These are phyloP conservation scores for Boletus vinaceobasis DNA, from an alignment of 768 basidiomycete species.

Conservation along the genomic window DNA sequence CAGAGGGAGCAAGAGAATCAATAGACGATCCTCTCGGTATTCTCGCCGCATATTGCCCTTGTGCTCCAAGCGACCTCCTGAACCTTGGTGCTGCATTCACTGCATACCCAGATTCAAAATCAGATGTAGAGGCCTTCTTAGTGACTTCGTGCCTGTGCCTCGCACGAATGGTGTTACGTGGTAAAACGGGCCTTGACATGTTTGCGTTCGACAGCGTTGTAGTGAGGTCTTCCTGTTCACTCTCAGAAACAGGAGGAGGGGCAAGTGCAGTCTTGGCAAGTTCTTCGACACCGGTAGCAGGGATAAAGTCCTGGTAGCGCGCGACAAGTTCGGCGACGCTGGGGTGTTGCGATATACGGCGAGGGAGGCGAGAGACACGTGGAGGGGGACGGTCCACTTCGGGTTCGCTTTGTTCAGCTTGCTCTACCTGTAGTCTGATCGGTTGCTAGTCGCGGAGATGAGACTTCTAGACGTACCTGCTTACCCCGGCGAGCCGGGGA, in stretches of 20 bases:
- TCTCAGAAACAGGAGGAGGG: conserved; percentile 70
- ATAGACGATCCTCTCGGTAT: conserved; percentile 41
- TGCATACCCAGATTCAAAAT: conserved; percentile 89
- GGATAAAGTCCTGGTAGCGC: conserved; percentile 75
- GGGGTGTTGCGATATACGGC: conserved; percentile 51
- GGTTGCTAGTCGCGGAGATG: not conserved
- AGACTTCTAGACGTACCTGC: conserved; percentile 26
- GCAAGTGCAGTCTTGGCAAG: conserved; percentile 67
- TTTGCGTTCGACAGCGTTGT: conserved; percentile 23
- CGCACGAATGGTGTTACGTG: conserved; percentile 41
- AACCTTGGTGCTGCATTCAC: conserved; percentile 86
- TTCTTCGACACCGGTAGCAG: conserved; percentile 68
- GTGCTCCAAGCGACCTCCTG: conserved; percentile 43
- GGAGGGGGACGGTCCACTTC: conserved; percentile 23
- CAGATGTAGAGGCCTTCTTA: conserved; percentile 66
- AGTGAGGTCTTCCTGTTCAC: conserved; percentile 63
- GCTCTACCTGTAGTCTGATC: conserved; percentile 17
- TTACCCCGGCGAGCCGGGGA: conserved; percentile 15
- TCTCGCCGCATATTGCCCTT: conserved; percentile 45
- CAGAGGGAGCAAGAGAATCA: conserved; percentile 60
- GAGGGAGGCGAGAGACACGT: conserved; percentile 59
- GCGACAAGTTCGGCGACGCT: conserved; percentile 84
- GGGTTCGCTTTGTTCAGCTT: conserved; percentile 23
- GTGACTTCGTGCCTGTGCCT: conserved; percentile 46
- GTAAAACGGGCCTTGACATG: conserved; percentile 20